A percentile compares a stretch with the other conserved stretches of the same genome.
Evolutionary conservation across 2,329 filamentous ascomycete genomes (phyloP).

Genomic region (Davidsoniella virescens): DNA sequence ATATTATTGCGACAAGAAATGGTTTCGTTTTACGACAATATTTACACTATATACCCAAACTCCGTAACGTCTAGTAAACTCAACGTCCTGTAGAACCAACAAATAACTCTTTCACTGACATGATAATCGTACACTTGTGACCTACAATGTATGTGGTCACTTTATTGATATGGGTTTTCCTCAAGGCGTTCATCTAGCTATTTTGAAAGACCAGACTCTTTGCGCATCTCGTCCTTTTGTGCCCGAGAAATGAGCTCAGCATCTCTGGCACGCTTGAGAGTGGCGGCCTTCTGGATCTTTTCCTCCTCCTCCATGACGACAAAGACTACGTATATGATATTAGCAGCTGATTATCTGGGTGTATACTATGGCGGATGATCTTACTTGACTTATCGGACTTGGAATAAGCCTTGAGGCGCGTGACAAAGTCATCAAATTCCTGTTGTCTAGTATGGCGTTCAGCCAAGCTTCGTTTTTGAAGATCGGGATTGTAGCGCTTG

Average conservation of each 20-base stretch:
- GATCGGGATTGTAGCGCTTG: slow-evolving; percentile 80
- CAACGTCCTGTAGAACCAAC: no score
- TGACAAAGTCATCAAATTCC: slow-evolving; percentile 82
- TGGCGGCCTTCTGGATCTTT: slow-evolving; percentile 25
- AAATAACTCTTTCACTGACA: no score
- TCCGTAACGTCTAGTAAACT: no score
- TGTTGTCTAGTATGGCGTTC: slow-evolving; percentile 57
- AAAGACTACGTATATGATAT: slow-evolving; percentile 26
- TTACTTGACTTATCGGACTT: slow-evolving; percentile 84
- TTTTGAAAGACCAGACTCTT: slow-evolving; percentile 28
- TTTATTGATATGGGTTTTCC: no score
- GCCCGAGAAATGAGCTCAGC: slow-evolving; percentile 27
- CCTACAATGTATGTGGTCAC: no score
- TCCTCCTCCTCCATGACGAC: slow-evolving; percentile 33
- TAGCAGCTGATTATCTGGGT: not conserved
- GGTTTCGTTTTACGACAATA: no score
- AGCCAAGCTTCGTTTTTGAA: slow-evolving; percentile 79
- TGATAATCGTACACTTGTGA: no score
- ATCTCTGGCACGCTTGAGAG: slow-evolving; percentile 21
- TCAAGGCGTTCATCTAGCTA: slow-evolving; percentile 14
- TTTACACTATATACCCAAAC: no score
- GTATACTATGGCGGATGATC: slow-evolving; percentile 19
- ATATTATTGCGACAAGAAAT: no score
- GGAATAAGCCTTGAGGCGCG: slow-evolving; percentile 68
- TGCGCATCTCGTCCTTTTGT: slow-evolving; percentile 32